These are phyloP conservation scores for Thuja plicata DNA, from an alignment of 83 land plant genomes.

Conservation along the genomic window DNA sequence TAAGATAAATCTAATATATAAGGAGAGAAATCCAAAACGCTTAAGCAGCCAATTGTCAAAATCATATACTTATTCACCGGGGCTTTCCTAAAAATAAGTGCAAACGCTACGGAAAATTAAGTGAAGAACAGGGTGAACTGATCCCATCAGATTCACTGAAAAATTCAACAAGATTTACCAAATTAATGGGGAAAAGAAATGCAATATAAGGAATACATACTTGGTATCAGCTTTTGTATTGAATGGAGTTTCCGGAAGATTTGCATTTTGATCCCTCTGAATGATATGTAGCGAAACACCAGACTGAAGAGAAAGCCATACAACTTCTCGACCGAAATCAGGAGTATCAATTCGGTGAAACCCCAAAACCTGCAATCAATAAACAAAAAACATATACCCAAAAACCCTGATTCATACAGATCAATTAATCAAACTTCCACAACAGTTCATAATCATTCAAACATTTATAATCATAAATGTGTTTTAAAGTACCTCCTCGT, in stretches of 20 bases:
- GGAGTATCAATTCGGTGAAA: constrained; percentile 77
- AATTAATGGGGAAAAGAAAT: neutral
- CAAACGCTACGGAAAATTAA: neutral
- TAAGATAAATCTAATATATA: neutral
- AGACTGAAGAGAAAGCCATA: constrained; percentile 62
- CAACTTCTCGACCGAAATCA: constrained; percentile 63
- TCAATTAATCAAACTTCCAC: neutral
- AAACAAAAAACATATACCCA: neutral
- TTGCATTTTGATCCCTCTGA: constrained; percentile 52
- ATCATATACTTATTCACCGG: neutral
- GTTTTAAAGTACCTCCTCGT: constrained; percentile 51
- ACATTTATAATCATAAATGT: neutral
- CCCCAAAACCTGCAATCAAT: constrained; percentile 65
- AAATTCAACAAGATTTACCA: neutral
- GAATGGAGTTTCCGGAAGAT: constrained; percentile 72
- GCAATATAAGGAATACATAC: constrained; percentile 8
- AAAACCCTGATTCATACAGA: neutral
- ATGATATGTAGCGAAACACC: constrained; percentile 66
- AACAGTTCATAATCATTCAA: neutral
- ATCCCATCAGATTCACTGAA: neutral
- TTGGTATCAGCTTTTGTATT: constrained; percentile 31
- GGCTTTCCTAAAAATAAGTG: neutral
- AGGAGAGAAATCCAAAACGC: neutral
- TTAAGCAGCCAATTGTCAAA: neutral
- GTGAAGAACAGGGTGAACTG: neutral